Percentiles rank a stretch among this genome's conserved stretches.
Conservation (phyloP, 2,329 filamentous ascomycete genomes). For the Pseudodiploospora longispora region DNA sequence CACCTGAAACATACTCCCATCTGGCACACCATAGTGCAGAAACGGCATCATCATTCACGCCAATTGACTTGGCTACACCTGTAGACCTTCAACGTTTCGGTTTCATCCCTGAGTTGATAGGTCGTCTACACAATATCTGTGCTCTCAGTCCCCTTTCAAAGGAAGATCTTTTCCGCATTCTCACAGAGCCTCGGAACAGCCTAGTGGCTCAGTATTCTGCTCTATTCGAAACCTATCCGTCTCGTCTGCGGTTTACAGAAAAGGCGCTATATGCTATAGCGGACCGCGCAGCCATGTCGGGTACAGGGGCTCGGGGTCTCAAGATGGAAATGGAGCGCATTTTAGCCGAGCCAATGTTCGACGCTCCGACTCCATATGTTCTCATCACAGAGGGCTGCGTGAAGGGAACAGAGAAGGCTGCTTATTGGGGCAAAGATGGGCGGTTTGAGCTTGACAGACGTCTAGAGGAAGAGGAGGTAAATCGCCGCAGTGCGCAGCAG, state of each 20-base stretch:
- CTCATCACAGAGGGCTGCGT: conserved; percentile 66
- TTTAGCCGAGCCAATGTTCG: conserved; percentile 72
- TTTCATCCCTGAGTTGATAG: conserved; percentile 91
- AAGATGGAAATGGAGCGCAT: conserved; percentile 77
- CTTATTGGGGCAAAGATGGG: conserved; percentile 63
- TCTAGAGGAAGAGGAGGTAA: conserved; percentile 53
- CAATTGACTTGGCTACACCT: conserved; percentile 65
- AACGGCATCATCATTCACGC: conserved; percentile 38
- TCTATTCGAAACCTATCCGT: conserved; percentile 73
- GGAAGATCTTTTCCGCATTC: conserved; percentile 67
- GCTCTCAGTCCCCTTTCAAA: conserved; percentile 69
- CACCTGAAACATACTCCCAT: conserved; percentile 51
- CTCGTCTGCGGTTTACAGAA: conserved; percentile 74
- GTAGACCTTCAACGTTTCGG: conserved; percentile 76
- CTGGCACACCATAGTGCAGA: conserved; percentile 44
- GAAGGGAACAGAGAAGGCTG: conserved; percentile 49
- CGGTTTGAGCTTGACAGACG: conserved; percentile 60
- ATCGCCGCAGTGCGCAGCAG: conserved; percentile 12
- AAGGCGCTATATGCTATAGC: conserved; percentile 77
- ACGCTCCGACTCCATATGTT: conserved; percentile 68
- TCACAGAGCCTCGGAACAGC: conserved; percentile 87
- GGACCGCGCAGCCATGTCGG: conserved; percentile 48
- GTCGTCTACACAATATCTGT: conserved; percentile 85
- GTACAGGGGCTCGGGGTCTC: conserved; percentile 71
- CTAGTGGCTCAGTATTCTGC: conserved; percentile 83